Evolutionary conservation across 2,329 filamentous ascomycete genomes (phyloP), one percentile per base, ranked within the genome.

Genomic region (Beauveria scarabaeidicola): DNA sequence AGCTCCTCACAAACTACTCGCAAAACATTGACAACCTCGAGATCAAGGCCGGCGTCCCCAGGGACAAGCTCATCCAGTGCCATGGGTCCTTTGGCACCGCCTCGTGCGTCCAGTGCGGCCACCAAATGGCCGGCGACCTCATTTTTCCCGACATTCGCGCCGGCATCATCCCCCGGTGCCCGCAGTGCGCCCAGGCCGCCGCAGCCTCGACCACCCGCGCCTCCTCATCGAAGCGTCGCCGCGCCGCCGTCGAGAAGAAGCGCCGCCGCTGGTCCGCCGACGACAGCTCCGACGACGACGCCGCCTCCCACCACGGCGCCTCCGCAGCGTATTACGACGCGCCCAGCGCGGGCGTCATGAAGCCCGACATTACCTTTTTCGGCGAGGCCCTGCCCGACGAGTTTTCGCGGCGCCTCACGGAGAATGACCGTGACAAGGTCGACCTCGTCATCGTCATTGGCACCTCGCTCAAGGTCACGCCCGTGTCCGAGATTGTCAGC

Each of bases 1-100:
- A 96, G 73, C 82, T 99, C 7, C 82, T 97, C 61, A 97, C 92
- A 46, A 97, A 97, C 75, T 99, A 97, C 77, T 96, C 94, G 0
- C 94, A 99, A 72, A 99, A 99, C 73, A 97, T 99, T 69, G 94
- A 99, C 77, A 97, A 97, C 67, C 85, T 97, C 55, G 93, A 99
- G 73, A 83, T 86, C 62, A 86, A 89, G 68, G 93, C 93, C 0
- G 94, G 94, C 23, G 90, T 99, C 62, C 75, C 79, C 23, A 81
- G 84, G 1, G 86, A 90, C 38, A 96, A 94, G 69, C 81, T 97
- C 19, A 88, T 99, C 29, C 93, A 99, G 74, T 97, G 94, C 71
- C 94, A 99, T 70, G 94, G 94, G 62, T 96, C 91, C 7, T 97
- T 97, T 76, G 92, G 92, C 47, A 95, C 89, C 0, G 94, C 94